Percentiles rank a stretch among this genome's conserved stretches.
These are phyloP conservation scores for Phytophthora crassamura DNA, from an alignment of 352 stramenopile genomes.

Conservation along the genomic window DNA sequence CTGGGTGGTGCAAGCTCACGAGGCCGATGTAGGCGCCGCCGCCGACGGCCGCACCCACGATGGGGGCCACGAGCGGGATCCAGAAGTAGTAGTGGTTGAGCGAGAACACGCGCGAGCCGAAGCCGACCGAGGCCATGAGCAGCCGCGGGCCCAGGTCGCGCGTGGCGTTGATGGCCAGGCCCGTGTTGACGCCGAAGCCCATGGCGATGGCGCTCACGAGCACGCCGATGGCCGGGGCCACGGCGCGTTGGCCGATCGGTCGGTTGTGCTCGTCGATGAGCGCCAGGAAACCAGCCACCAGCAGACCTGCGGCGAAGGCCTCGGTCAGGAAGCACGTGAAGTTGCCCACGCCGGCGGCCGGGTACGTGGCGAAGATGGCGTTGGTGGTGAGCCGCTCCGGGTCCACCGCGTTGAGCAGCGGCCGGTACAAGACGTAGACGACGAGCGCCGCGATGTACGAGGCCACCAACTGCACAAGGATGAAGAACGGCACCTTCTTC, in stretches of 20 bases:
- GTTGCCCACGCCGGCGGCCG: conserved; percentile 36
- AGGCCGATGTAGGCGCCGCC: conserved; percentile 65
- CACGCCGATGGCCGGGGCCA: conserved; percentile 74
- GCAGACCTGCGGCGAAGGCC: conserved; percentile 44
- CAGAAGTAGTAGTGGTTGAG: conserved; percentile 75
- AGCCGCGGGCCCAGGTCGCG: conserved; percentile 73
- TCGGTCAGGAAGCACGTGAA: conserved; percentile 50
- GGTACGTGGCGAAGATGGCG: conserved; percentile 48
- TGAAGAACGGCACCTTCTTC: conserved; percentile 53
- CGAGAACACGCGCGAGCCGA: conserved; percentile 73
- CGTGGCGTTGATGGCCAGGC: conserved; percentile 75
- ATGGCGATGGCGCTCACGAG: conserved; percentile 78
- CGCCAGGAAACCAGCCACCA: conserved; percentile 74
- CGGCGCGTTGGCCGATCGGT: conserved; percentile 65
- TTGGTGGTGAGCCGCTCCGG: conserved; percentile 37
- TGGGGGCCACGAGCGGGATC: conserved; percentile 70
- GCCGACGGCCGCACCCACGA: conserved; percentile 59
- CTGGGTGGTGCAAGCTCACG: conserved; percentile 60
- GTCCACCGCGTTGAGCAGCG: conserved; percentile 49
- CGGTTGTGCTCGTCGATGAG: conserved; percentile 81
- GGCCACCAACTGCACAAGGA: conserved; percentile 46
- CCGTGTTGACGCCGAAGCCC: conserved; percentile 83
- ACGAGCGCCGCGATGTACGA: conserved; percentile 43
- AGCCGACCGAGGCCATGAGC: conserved; percentile 70
- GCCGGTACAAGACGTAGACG: conserved; percentile 60